A percentile compares a stretch with the other conserved stretches of the same genome.
Conservation (phyloP, 495 filamentous ascomycete genomes). For the Penicillium simplicissimum region DNA sequence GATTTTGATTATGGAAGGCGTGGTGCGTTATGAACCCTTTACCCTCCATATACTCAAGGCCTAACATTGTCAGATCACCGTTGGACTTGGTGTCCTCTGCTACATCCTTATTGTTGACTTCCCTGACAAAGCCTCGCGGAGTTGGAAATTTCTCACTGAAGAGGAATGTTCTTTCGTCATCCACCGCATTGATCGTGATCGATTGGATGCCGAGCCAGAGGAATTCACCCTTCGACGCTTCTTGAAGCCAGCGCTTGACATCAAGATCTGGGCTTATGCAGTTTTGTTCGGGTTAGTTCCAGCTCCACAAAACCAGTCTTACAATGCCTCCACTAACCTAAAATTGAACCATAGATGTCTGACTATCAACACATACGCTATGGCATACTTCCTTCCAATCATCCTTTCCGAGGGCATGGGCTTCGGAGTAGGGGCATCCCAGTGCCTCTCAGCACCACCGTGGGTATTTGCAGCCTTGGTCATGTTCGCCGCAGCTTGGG, state of each 20-base stretch:
- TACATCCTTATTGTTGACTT: conserved; percentile 54
- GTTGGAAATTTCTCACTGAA: conserved; percentile 47
- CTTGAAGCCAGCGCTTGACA: conserved; percentile 53
- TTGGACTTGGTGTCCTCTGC: conserved; percentile 32
- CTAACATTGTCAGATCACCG: conserved; percentile 25
- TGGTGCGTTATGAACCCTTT: neutral
- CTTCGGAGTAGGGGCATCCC: conserved; percentile 48
- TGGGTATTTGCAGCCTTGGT: conserved; percentile 54
- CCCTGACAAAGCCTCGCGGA: conserved; percentile 43
- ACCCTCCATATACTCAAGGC: too few relatives aligned
- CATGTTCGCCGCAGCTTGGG: conserved; percentile 48
- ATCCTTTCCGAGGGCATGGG: conserved; percentile 46
- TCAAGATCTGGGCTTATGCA: conserved; percentile 72
- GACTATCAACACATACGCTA: conserved; percentile 43
- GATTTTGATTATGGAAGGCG: conserved; percentile 40
- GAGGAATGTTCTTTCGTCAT: conserved; percentile 50
- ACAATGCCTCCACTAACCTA: conserved; percentile 41
- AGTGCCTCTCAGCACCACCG: conserved; percentile 59
- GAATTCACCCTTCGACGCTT: conserved; percentile 35
- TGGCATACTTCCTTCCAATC: conserved; percentile 61
- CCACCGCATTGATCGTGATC: conserved; percentile 51
- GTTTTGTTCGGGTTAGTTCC: conserved; percentile 65
- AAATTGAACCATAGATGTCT: neutral
- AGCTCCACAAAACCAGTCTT: conserved; percentile 58
- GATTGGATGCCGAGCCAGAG: conserved; percentile 45